A percentile compares a stretch with the other conserved stretches of the same genome.
phyloP scores from a whole-genome alignment of 2,329 filamentous ascomycete species.

The Ophiostoma pallidulum region DNA sequence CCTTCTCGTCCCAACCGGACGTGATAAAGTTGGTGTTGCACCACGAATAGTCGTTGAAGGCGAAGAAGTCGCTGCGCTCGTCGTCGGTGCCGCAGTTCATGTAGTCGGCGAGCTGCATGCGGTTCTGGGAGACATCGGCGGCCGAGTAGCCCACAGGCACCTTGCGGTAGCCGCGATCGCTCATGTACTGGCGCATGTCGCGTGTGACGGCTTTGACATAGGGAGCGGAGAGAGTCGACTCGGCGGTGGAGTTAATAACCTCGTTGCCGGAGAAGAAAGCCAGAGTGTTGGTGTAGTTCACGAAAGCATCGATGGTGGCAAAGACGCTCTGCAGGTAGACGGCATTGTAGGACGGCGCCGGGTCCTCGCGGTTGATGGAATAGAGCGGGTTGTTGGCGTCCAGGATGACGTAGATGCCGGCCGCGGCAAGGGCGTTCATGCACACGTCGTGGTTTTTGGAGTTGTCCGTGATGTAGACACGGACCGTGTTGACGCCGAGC shows the following conservation, averaged over 20 bases:
- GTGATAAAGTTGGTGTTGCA: conserved; percentile 60
- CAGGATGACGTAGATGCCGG: conserved; percentile 84
- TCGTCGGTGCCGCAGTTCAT: conserved; percentile 89
- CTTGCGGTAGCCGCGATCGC: conserved; percentile 48
- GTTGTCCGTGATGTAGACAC: conserved; percentile 91
- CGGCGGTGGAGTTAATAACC: conserved; percentile 59
- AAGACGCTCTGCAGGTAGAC: conserved; percentile 78
- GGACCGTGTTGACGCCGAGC: conserved; percentile 81
- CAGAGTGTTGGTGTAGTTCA: conserved; percentile 75
- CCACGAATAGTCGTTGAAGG: conserved; percentile 86
- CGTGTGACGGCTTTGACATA: conserved; percentile 73
- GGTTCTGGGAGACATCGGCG: conserved; percentile 77
- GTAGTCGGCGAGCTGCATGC: conserved; percentile 77
- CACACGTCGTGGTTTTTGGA: conserved; percentile 69
- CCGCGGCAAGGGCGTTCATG: conserved; percentile 71
- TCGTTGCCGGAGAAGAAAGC: conserved; percentile 80
- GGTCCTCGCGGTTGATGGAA: conserved; percentile 70
- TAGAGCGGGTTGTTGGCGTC: conserved; percentile 87
- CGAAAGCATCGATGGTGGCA: conserved; percentile 77
- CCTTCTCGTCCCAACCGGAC: conserved; percentile 81
- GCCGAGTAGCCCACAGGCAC: conserved; percentile 68
- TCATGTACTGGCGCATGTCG: conserved; percentile 65
- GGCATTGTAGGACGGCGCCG: conserved; percentile 73
- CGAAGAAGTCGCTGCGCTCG: conserved; percentile 79
- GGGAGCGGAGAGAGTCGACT: conserved; percentile 56